A percentile compares a stretch with the other conserved stretches of the same genome.
Evolutionary conservation across 108 stramenopile genomes (phyloP).

Genomic region (Cyclotella cryptica): DNA sequence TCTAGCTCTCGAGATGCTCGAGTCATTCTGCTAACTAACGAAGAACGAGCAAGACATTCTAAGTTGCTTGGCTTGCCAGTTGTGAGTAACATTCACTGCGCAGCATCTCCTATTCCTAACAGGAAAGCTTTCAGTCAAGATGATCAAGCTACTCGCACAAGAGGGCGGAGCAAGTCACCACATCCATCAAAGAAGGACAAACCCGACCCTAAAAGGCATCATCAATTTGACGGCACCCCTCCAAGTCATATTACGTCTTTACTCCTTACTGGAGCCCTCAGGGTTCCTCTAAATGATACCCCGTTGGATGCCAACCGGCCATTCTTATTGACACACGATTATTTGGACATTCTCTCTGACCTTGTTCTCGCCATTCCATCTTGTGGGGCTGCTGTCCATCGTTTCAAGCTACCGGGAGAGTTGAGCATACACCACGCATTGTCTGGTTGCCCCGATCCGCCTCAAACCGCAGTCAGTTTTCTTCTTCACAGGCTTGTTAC

Average conservation of each 20-base stretch:
- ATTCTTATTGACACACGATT: slow-evolving; percentile 74
- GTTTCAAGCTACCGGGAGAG: slow-evolving; percentile 57
- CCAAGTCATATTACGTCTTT: slow-evolving; percentile 64
- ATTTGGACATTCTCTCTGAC: slow-evolving; percentile 87
- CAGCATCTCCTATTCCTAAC: slow-evolving; percentile 1
- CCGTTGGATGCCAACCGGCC: slow-evolving; percentile 14
- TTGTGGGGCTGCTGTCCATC: slow-evolving; percentile 88
- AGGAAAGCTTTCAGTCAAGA: slow-evolving; percentile 48
- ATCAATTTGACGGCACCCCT: slow-evolving; percentile 57
- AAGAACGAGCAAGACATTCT: slow-evolving; percentile 57
- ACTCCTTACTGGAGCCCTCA: slow-evolving; percentile 58
- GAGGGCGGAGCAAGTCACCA: slow-evolving; percentile 61
- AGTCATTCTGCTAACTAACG: slow-evolving; percentile 54
- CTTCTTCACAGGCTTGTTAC: slow-evolving; percentile 87
- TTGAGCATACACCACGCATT: slow-evolving; percentile 70
- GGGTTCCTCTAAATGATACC: background rate
- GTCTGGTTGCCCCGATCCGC: slow-evolving; percentile 69
- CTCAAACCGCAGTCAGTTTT: slow-evolving; percentile 83
- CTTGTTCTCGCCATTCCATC: slow-evolving; percentile 90
- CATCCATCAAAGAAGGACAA: slow-evolving; percentile 38
- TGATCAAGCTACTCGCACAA: slow-evolving; percentile 40
- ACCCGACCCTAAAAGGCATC: slow-evolving; percentile 24
- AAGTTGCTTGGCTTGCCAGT: slow-evolving; percentile 52
- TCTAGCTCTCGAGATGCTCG: slow-evolving; percentile 35
- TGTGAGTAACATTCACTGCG: background rate